A percentile compares a stretch with the other conserved stretches of the same genome.
These are phyloP conservation scores for Zea mays DNA, from an alignment of 176 grass and related monocot genomes.

Conservation along the genomic window DNA sequence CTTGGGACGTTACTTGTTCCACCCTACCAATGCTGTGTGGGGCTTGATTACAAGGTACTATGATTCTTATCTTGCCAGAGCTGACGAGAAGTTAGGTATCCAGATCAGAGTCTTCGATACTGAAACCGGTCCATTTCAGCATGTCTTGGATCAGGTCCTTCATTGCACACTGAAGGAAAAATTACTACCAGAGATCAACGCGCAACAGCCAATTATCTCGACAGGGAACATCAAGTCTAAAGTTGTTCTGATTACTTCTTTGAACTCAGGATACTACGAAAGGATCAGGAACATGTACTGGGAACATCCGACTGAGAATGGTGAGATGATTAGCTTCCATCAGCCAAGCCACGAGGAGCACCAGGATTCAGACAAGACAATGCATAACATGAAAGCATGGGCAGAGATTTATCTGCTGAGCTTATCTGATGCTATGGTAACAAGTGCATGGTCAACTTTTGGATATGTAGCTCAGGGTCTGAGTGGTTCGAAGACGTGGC, in stretches of 20 bases:
- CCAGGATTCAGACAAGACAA: slow-evolving; percentile 73
- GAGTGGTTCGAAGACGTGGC: slow-evolving; percentile 78
- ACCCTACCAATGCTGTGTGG: slow-evolving; percentile 68
- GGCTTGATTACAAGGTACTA: slow-evolving; percentile 71
- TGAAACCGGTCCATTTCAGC: slow-evolving; percentile 56
- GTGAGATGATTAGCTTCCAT: slow-evolving; percentile 72
- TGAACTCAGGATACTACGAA: slow-evolving; percentile 75
- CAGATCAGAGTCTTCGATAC: slow-evolving; percentile 83
- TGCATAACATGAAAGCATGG: slow-evolving; percentile 87
- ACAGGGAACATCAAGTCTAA: slow-evolving; percentile 45
- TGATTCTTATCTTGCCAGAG: slow-evolving; percentile 69
- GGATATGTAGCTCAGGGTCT: slow-evolving; percentile 90
- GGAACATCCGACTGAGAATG: slow-evolving; percentile 65
- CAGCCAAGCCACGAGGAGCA: slow-evolving; percentile 90
- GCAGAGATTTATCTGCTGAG: slow-evolving; percentile 94
- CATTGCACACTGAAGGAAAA: slow-evolving; percentile 66
- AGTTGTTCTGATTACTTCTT: slow-evolving; percentile 78
- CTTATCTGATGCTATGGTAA: slow-evolving; percentile 79
- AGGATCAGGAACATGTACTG: slow-evolving; percentile 78
- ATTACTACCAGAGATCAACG: slow-evolving; percentile 51
- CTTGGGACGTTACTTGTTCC: slow-evolving; percentile 70
- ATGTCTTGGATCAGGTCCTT: slow-evolving; percentile 92
- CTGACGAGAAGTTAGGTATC: slow-evolving; percentile 76
- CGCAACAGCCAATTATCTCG: slow-evolving; percentile 32
- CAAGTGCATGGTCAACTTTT: slow-evolving; percentile 90